phyloP scores from a whole-genome alignment of 768 basidiomycete species.

The Rhizopogon vinicolor region DNA sequence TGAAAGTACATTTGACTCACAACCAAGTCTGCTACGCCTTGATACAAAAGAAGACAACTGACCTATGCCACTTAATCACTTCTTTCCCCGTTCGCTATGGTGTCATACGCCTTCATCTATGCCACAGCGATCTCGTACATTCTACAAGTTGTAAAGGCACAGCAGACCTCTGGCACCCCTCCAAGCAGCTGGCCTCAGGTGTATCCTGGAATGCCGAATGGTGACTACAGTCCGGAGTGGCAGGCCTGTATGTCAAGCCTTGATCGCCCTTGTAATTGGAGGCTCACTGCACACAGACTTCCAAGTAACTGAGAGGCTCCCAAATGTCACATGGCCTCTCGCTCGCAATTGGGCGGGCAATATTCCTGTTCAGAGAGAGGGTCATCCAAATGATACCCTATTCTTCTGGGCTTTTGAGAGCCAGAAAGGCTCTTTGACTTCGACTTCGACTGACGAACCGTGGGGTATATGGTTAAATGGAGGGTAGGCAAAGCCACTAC shows the following conservation, averaged over 20 bases:
- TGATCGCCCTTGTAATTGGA: not conserved
- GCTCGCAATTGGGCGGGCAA: constrained; percentile 61
- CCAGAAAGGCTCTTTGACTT: constrained; percentile 50
- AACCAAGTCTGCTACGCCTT: not conserved
- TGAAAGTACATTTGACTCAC: not conserved
- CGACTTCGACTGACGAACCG: constrained; percentile 36
- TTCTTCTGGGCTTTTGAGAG: constrained; percentile 67
- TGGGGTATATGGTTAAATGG: constrained; percentile 78
- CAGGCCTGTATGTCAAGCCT: constrained; percentile 47
- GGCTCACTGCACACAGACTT: constrained; percentile 40
- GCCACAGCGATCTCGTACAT: not conserved
- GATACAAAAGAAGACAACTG: not conserved
- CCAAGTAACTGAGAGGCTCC: constrained; percentile 48
- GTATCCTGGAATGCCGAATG: constrained; percentile 40
- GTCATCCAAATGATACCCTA: constrained; percentile 60
- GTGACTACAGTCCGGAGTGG: constrained; percentile 53
- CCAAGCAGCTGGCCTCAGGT: constrained; percentile 34
- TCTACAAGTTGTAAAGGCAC: constrained; percentile 16
- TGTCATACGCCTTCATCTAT: constrained; percentile 9
- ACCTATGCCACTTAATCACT: not conserved
- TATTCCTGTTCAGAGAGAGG: constrained; percentile 51
- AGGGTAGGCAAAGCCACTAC: constrained; percentile 37
- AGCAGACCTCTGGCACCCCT: constrained; percentile 12
- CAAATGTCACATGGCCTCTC: constrained; percentile 52
- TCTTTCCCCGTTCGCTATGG: constrained; percentile 15